Evolutionary conservation across 2,329 filamentous ascomycete genomes (phyloP), one percentile per base, ranked within the genome.

Genomic region (Malbranchea zuffiana): DNA sequence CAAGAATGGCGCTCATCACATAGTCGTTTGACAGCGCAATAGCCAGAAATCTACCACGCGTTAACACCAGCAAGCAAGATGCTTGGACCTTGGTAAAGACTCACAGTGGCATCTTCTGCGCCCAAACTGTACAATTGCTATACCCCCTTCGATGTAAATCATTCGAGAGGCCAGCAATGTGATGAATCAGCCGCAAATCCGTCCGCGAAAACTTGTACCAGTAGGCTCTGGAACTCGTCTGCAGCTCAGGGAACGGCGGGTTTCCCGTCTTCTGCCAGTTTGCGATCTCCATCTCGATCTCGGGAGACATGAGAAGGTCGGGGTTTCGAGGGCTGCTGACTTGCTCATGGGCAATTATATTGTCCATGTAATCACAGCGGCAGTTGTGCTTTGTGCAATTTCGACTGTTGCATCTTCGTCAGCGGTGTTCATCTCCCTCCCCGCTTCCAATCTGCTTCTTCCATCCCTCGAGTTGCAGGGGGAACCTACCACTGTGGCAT

Each of bases 311-410:
- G 57, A 90, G 75, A 37, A 96, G 72, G 48, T 76, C 69, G 13
- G 72, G 67, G 43, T 69, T 64, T 44, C 70, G 68, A 30, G 68
- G 66, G 44, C 68, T 63, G 41, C 60, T 61, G 35, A 64, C 57
- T 39, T 62, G 65, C 45, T 70, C 70, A 46, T 73, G 70, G 32
- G 52, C 35, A 33, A 65, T 62, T 43, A 82, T 75, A 54, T 79
- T 78, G 57, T 96, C 87, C 71, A 94, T 92, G 68, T 96, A 98
- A 51, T 94, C 90, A 64, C 90, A 98, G 54, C 87, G 82, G 52
- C 92, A 90, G 67, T 95, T 94, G 66, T 98, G 90, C 66, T 96
- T 98, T 44, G 88, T 95, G 65, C 90, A 98, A 64, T 98, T 98
- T 54, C 85, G 85, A 67, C 87, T 93, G 54, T 12, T 21, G 12